phyloP scores from a whole-genome alignment of 441 rosid genomes.

The Pelargonium exstipulatum region DNA sequence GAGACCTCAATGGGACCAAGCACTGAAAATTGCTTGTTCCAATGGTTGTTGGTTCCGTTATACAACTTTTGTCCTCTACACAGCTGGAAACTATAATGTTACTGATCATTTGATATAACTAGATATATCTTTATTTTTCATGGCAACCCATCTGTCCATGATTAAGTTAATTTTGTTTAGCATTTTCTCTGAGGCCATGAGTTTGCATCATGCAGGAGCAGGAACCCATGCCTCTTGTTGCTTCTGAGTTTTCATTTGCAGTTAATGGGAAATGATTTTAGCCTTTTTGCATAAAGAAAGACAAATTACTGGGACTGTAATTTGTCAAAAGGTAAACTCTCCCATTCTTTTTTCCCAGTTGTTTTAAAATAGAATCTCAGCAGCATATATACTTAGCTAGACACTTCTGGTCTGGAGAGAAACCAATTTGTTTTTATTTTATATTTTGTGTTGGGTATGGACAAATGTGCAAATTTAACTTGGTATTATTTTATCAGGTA shows the following conservation, averaged over 20 bases:
- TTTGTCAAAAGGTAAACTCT: no score
- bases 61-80: neutral
- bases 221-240: neutral
- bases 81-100: neutral
- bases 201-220: neutral
- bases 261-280: no score
- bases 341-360: no score
- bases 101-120: neutral
- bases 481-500: neutral
- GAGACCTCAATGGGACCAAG: no score
- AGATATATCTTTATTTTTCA: neutral
- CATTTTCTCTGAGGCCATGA: neutral
- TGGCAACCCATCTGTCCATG: neutral
- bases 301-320: no score
- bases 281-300: no score
- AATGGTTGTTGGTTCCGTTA: neutral
- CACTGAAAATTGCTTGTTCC: no score
- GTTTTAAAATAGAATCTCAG: no score
- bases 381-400: neutral
- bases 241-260: constrained; percentile 3
- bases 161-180: neutral
- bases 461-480: constrained; percentile 2
- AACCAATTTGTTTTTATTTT: no score
- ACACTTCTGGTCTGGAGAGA: no score
- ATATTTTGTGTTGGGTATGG: neutral